phyloP scores from a whole-genome alignment of 2,329 filamentous ascomycete species.

The Tolypocladium inflatum region DNA sequence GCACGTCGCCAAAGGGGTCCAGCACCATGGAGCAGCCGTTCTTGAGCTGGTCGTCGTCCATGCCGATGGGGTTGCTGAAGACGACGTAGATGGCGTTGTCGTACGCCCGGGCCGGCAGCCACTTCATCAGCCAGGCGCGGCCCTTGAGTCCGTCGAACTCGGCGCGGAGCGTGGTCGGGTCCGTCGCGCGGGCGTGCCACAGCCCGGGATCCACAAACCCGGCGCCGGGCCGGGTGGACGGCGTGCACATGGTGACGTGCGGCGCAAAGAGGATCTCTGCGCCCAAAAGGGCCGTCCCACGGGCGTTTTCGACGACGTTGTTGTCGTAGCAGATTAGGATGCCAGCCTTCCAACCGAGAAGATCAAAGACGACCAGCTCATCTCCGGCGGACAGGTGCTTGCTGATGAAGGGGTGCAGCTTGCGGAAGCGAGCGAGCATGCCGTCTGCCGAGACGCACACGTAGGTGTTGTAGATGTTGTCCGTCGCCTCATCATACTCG shows the following conservation, averaged over 20 bases:
- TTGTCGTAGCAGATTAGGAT: slow-evolving; percentile 13
- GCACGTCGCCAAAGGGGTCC: slow-evolving; percentile 8
- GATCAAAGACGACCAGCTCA: slow-evolving; percentile 8
- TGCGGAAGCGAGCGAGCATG: slow-evolving; percentile 8
- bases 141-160: slow-evolving; percentile 11
- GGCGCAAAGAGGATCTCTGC: slow-evolving; percentile 9
- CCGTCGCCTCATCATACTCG: slow-evolving; percentile 2
- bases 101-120: slow-evolving; percentile 8
- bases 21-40: slow-evolving; percentile 11
- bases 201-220: slow-evolving; percentile 8
- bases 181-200: slow-evolving; percentile 2
- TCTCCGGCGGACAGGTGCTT: slow-evolving; percentile 4
- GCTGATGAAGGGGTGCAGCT: slow-evolving; percentile 10
- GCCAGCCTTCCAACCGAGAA: slow-evolving; percentile 8
- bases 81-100: slow-evolving; percentile 10
- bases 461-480: slow-evolving; percentile 8
- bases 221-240: slow-evolving; percentile 8
- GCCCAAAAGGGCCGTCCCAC: slow-evolving; percentile 6
- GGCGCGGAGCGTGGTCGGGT: slow-evolving; percentile 7
- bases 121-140: slow-evolving; percentile 10
- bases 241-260: slow-evolving; percentile 11
- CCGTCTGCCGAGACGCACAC: slow-evolving; percentile 6
- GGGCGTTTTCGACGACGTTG: slow-evolving; percentile 10
- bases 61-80: slow-evolving; percentile 10
- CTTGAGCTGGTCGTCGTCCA: slow-evolving; percentile 10